Conservation (phyloP, 2,329 filamentous ascomycete species). For the Zasmidium cellare region DNA sequence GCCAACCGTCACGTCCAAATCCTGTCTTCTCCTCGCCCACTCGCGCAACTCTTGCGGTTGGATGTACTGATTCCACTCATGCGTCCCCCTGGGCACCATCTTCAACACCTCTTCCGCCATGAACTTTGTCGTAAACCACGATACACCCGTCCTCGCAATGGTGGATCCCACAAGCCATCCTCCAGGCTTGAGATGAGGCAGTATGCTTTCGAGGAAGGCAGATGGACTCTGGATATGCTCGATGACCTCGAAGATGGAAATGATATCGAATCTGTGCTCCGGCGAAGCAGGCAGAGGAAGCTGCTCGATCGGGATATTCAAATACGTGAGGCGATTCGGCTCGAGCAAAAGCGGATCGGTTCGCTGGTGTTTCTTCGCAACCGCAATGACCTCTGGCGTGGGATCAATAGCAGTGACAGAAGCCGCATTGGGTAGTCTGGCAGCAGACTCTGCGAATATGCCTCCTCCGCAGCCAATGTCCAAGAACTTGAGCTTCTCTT, state of each 20-base stretch:
- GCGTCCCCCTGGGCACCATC: slow-evolving; percentile 88
- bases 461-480: slow-evolving; percentile 95
- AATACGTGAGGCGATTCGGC: slow-evolving; percentile 63
- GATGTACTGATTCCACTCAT: slow-evolving; percentile 96
- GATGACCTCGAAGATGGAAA: slow-evolving; percentile 90
- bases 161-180: slow-evolving; percentile 93
- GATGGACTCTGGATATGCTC: slow-evolving; percentile 83
- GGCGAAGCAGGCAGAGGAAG: slow-evolving; percentile 39
- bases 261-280: slow-evolving; percentile 67
- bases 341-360: slow-evolving; percentile 67
- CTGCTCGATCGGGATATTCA: slow-evolving; percentile 74
- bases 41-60: slow-evolving; percentile 73
- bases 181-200: slow-evolving; percentile 79
- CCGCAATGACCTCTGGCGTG: slow-evolving; percentile 68
- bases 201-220: slow-evolving; percentile 69
- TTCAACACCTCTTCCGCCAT: slow-evolving; percentile 84
- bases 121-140: slow-evolving; percentile 89
- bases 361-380: slow-evolving; percentile 74
- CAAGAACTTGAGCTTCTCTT: slow-evolving; percentile 65
- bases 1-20: slow-evolving; percentile 56
- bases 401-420: slow-evolving; percentile 78
- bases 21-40: slow-evolving; percentile 45
- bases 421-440: slow-evolving; percentile 62
- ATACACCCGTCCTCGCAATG: slow-evolving; percentile 84
- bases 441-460: slow-evolving; percentile 89